Percentiles rank a stretch among this genome's conserved stretches.
Conservation (phyloP, 2,329 filamentous ascomycete genomes). For the Calonectria pteridis region DNA sequence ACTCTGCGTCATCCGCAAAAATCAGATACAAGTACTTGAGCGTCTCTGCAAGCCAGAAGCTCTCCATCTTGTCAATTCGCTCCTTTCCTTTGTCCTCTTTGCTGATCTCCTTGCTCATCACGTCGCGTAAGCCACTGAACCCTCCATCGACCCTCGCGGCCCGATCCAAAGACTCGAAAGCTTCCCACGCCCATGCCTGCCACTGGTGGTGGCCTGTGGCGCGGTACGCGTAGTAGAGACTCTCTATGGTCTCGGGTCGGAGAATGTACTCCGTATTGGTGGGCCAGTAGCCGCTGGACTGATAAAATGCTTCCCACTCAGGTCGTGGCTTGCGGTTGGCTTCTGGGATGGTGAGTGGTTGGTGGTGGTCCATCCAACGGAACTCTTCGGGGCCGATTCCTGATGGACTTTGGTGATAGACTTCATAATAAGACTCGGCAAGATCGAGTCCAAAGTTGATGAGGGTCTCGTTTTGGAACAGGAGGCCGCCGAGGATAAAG, state of each 20-base stretch:
- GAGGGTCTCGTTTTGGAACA: conserved; percentile 27
- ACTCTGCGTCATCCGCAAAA: conserved; percentile 33
- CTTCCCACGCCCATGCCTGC: conserved; percentile 36
- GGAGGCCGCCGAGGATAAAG: conserved; percentile 25
- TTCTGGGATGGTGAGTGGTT: conserved; percentile 16
- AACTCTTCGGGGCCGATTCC: conserved; percentile 36
- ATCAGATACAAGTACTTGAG: conserved; percentile 39
- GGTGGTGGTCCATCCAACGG: conserved; percentile 35
- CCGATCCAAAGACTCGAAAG: conserved; percentile 14
- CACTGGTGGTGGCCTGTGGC: conserved; percentile 32
- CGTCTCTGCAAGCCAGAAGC: conserved; percentile 38
- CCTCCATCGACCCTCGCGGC: conserved; percentile 30
- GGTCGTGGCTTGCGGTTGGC: conserved; percentile 17
- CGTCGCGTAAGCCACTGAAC: conserved; percentile 13
- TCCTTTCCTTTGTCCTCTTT: background rate
- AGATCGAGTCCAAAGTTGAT: conserved; percentile 30
- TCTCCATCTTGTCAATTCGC: conserved; percentile 38
- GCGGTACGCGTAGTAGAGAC: conserved; percentile 35
- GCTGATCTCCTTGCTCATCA: conserved; percentile 22
- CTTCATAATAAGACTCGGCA: conserved; percentile 30
- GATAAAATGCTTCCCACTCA: conserved; percentile 32
- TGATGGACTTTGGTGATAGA: conserved; percentile 28
- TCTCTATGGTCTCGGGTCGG: conserved; percentile 33
- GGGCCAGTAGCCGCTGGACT: conserved; percentile 27
- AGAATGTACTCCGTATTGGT: conserved; percentile 33